A percentile compares a stretch with the other conserved stretches of the same genome.
These are phyloP conservation scores for Venturia carpophila DNA, from an alignment of 2,329 filamentous ascomycete species.

Conservation along the genomic window DNA sequence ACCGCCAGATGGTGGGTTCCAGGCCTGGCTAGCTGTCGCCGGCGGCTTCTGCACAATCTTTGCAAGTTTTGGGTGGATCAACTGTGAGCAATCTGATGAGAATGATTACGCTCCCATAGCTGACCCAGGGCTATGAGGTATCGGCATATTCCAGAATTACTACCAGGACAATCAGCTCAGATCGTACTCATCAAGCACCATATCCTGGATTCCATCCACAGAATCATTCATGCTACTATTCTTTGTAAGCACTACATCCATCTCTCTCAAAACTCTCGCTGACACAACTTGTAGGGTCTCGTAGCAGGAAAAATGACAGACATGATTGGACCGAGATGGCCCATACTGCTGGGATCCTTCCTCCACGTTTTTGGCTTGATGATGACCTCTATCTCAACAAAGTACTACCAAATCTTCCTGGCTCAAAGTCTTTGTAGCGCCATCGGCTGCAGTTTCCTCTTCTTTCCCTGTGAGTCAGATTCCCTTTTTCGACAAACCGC, in stretches of 20 bases:
- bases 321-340: slow-evolving; percentile 50
- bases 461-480: slow-evolving; percentile 35
- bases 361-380: slow-evolving; percentile 55
- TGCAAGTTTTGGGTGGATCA: slow-evolving; percentile 36
- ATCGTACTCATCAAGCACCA: slow-evolving; percentile 32
- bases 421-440: slow-evolving; percentile 48
- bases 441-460: slow-evolving; percentile 44
- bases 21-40: slow-evolving; percentile 23
- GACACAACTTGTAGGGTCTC: slow-evolving; percentile 39
- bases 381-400: slow-evolving; percentile 51
- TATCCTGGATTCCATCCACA: slow-evolving; percentile 41
- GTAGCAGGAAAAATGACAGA: slow-evolving; percentile 59
- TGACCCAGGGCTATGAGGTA: slow-evolving; percentile 20
- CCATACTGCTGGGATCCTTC: slow-evolving; percentile 47
- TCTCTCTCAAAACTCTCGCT: slow-evolving; percentile 14
- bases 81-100: slow-evolving; percentile 24
- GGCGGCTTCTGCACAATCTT: slow-evolving; percentile 26
- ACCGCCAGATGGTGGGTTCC: slow-evolving; percentile 17
- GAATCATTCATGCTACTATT: slow-evolving; percentile 45
- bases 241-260: slow-evolving; percentile 31
- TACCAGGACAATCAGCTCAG: slow-evolving; percentile 37
- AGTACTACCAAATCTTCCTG: slow-evolving; percentile 50
- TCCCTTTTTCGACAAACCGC: not conserved
- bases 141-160: slow-evolving; percentile 42
- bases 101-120: not conserved